Percentiles rank a stretch among this genome's conserved stretches.
Evolutionary conservation across 768 basidiomycete species (phyloP).

Genomic region (Leucocoprinus sp.): DNA sequence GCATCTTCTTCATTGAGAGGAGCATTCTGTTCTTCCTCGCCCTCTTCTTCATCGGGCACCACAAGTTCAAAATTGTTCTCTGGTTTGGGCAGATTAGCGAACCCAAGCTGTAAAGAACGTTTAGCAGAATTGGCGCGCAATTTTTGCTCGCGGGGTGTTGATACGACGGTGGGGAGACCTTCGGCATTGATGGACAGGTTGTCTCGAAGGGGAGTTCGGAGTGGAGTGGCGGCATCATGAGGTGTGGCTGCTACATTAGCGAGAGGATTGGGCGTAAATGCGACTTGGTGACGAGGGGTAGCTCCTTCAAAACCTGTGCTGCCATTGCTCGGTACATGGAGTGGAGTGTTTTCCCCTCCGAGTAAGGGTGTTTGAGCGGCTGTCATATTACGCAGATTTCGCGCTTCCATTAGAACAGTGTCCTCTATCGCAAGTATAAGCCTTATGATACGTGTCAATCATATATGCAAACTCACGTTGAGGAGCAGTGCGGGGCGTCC

Average conservation of each 20-base stretch:
- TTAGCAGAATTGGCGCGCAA: slow-evolving; percentile 57
- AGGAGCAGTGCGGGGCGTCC: slow-evolving; percentile 91
- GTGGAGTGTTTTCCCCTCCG: slow-evolving; percentile 95
- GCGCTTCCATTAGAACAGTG: slow-evolving; percentile 88
- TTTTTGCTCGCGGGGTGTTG: slow-evolving; percentile 74
- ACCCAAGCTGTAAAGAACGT: slow-evolving; percentile 71
- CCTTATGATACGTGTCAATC: slow-evolving; percentile 4
- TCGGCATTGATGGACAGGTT: slow-evolving; percentile 83
- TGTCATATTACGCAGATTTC: slow-evolving; percentile 92
- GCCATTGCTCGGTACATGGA: slow-evolving; percentile 64
- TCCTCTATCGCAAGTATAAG: slow-evolving; percentile 55
- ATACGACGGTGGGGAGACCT: slow-evolving; percentile 43
- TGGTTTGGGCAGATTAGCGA: slow-evolving; percentile 79
- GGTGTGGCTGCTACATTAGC: slow-evolving; percentile 58
- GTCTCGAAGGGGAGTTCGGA: slow-evolving; percentile 94
- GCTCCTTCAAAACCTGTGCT: slow-evolving; percentile 94
- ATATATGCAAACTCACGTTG: slow-evolving; percentile 56
- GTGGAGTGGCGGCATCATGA: slow-evolving; percentile 62
- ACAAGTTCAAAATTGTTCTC: slow-evolving; percentile 97
- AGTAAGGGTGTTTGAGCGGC: slow-evolving; percentile 88
- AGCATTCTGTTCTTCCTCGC: slow-evolving; percentile 37
- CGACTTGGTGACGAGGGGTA: slow-evolving; percentile 84
- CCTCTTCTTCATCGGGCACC: slow-evolving; percentile 82
- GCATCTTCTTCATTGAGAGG: slow-evolving; percentile 74
- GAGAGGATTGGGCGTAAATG: slow-evolving; percentile 94